Conservation (phyloP, 768 basidiomycete genomes). For the Pleurotus djamor region DNA sequence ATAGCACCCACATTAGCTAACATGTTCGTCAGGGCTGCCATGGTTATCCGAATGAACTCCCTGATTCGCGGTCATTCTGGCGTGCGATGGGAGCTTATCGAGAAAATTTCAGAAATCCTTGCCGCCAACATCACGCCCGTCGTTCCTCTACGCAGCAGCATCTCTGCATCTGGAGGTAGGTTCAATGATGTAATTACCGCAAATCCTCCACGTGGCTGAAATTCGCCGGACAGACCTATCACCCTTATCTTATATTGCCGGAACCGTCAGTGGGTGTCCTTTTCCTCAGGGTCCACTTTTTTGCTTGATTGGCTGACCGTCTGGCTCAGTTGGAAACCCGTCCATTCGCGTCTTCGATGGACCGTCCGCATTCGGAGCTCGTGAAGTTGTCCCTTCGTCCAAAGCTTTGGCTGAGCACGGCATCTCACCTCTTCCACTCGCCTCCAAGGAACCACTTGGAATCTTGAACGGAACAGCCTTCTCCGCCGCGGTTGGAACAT, state of each 20-base stretch:
- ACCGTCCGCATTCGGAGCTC: conserved; percentile 43
- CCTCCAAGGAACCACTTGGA: conserved; percentile 77
- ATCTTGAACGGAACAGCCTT: conserved; percentile 87
- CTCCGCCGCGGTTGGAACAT: conserved; percentile 73
- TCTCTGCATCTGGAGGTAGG: conserved; percentile 80
- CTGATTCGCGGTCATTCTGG: conserved; percentile 88
- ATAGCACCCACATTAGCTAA: background rate
- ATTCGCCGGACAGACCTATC: conserved; percentile 52
- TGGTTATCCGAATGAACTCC: conserved; percentile 86
- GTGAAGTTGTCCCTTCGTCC: conserved; percentile 48
- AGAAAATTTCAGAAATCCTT: conserved; percentile 75
- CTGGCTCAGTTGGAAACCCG: conserved; percentile 58
- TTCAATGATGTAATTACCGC: conserved; percentile 10
- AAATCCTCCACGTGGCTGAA: background rate
- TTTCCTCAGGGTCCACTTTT: background rate
- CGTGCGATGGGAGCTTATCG: conserved; percentile 76
- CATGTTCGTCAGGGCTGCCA: conserved; percentile 47
- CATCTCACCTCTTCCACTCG: conserved; percentile 63
- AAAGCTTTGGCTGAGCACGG: conserved; percentile 59
- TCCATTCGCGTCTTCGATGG: conserved; percentile 71
- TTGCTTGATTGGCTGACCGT: background rate
- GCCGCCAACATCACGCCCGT: conserved; percentile 72
- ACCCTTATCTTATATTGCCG: conserved; percentile 83
- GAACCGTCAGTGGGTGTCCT: conserved; percentile 42
- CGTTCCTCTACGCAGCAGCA: conserved; percentile 81